Evolutionary conservation across 2,329 filamentous ascomycete genomes (phyloP), one percentile per base, ranked within the genome.

Genomic region (Fusarium compactum): DNA sequence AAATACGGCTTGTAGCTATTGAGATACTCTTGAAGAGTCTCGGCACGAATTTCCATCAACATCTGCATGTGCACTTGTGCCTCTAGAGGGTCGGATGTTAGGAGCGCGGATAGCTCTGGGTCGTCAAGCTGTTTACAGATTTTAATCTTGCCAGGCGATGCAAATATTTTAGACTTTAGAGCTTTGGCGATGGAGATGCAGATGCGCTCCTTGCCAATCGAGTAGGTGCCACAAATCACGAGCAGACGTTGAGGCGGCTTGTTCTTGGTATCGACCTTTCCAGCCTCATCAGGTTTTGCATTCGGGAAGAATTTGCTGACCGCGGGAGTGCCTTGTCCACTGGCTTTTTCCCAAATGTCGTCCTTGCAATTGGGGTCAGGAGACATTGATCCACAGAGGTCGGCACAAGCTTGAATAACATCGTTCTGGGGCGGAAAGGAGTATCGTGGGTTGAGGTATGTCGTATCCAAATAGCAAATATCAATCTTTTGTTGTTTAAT

Each of bases 51-150:
- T 79, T 98, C 95, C 85, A 96, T 96, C 12, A 99, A 85, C 75
- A 92, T 94, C 74, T 97, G 97, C 95, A 99, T 98, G 81, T 99
- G 96, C 0, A 99, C 94, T 80, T 98, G 95, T 0, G 96, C 96
- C 74, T 93, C 92, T 24, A 87, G 83, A 0, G 96, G 94, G 77
- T 98, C 84, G 10, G 86, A 85, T 0, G 96, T 99, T 75, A 99
- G 87, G 6, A 94, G 87, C 0, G 87, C 86, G 27, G 90, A 85
- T 7, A 99, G 86, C 76, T 97, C 95, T 0, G 91, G 86, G 77
- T 98, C 95, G 77, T 94, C 94, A 1, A 99, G 87, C 70, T 94
- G 94, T 24, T 88, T 86, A 80, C 94, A 95, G 27, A 98, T 93
- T 68, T 90, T 89, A 78, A 94, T 92, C 81, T 99, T 99, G 56